Percentiles rank a stretch among this genome's conserved stretches.
phyloP scores from a whole-genome alignment of 2,329 filamentous ascomycete species.

The Exophiala sp. region DNA sequence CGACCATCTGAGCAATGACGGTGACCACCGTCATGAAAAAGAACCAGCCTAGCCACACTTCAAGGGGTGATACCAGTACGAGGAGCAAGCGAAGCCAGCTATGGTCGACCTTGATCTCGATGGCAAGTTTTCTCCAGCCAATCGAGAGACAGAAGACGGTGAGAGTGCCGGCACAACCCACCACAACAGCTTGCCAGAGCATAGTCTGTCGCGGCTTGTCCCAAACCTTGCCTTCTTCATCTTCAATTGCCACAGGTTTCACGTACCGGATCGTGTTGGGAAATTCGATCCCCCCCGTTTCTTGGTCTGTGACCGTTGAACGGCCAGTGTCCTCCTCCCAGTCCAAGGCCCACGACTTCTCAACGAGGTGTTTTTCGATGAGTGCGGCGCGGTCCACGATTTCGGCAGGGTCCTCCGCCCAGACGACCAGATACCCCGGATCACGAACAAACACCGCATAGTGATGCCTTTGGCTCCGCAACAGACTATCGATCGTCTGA shows the following conservation, averaged over 20 bases:
- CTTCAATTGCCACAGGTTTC: neutral
- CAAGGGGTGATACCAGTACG: slow-evolving; percentile 46
- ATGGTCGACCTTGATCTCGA: slow-evolving; percentile 40
- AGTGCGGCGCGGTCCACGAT: slow-evolving; percentile 49
- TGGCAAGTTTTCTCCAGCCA: slow-evolving; percentile 51
- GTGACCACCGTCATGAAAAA: slow-evolving; percentile 44
- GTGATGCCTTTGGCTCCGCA: slow-evolving; percentile 57
- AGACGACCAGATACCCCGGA: slow-evolving; percentile 50
- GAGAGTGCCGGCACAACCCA: slow-evolving; percentile 4
- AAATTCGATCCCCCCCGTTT: too few species aligned
- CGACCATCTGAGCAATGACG: slow-evolving; percentile 32
- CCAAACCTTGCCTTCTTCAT: neutral
- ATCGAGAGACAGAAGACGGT: slow-evolving; percentile 26
- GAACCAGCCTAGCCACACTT: slow-evolving; percentile 54
- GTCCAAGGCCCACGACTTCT: slow-evolving; percentile 9
- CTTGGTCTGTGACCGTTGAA: too few species aligned
- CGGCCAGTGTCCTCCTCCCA: neutral
- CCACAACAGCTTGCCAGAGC: slow-evolving; percentile 7
- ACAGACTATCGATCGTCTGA: slow-evolving; percentile 51
- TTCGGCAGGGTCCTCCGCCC: slow-evolving; percentile 56
- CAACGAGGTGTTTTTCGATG: slow-evolving; percentile 41
- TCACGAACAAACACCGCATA: slow-evolving; percentile 56
- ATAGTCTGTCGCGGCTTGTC: slow-evolving; percentile 7
- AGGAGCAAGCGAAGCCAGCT: slow-evolving; percentile 52
- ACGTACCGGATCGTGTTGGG: too few species aligned